A percentile compares a stretch with the other conserved stretches of the same genome.
Conservation (phyloP, 768 basidiomycete genomes). For the Fibroporia radiculosa region DNA sequence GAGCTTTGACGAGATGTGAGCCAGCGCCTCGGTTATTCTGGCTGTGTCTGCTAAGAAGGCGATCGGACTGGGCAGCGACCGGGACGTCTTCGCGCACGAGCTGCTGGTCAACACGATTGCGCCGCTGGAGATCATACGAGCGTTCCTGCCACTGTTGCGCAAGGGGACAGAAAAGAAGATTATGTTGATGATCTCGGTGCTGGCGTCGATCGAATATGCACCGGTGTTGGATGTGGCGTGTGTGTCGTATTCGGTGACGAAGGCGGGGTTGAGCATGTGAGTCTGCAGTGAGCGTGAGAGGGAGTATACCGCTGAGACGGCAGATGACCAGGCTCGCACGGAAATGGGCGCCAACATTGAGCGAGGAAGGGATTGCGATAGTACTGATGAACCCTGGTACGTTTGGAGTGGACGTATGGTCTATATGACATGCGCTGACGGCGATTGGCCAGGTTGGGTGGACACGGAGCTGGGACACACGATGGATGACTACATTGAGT, state of each 20-base stretch:
- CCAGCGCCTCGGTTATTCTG: too few species aligned
- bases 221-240: neutral
- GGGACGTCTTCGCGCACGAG: neutral
- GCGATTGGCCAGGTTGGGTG: neutral
- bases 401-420: neutral
- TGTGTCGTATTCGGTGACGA: neutral
- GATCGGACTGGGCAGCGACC: too few species aligned
- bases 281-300: neutral
- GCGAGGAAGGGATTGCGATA: neutral
- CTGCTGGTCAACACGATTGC: neutral
- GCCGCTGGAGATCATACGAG: neutral
- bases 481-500: neutral
- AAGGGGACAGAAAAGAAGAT: neutral
- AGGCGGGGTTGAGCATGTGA: conserved; percentile 1
- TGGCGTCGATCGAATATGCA: neutral
- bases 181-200: neutral
- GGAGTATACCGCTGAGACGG: neutral
- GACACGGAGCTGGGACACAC: neutral
- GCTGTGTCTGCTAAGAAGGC: too few species aligned
- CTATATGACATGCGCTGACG: neutral
- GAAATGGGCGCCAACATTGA: neutral
- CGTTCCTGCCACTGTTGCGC: neutral
- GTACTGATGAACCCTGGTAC: neutral
- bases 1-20: neutral
- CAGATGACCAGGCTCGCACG: neutral